A percentile compares a stretch with the other conserved stretches of the same genome.
These are phyloP conservation scores for Rhodosporidiobolus sp. DNA, from an alignment of 768 basidiomycete species.

Conservation along the genomic window DNA sequence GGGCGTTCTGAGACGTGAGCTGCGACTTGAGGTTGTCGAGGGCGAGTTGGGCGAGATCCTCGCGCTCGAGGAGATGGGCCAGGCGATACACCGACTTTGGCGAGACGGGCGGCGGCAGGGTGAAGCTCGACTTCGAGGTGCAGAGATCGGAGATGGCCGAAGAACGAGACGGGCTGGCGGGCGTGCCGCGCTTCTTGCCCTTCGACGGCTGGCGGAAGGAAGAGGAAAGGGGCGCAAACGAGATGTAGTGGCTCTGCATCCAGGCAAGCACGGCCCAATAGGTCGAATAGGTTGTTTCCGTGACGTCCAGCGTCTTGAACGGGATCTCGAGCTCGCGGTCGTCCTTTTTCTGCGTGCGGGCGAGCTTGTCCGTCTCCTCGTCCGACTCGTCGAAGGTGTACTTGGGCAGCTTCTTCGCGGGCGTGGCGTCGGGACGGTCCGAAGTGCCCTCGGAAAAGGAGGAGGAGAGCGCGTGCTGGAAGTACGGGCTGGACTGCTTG, in stretches of 20 bases:
- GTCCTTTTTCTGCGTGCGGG: not conserved
- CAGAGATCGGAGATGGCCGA: not conserved
- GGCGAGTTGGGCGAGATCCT: not conserved
- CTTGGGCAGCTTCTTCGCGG: too few species aligned
- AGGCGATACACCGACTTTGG: constrained; percentile 30
- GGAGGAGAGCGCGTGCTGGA: too few species aligned
- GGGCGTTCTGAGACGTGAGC: constrained; percentile 7
- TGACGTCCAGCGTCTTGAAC: constrained; percentile 7
- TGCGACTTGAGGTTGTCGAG: constrained; percentile 8
- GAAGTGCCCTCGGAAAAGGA: too few species aligned
- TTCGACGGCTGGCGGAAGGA: not conserved
- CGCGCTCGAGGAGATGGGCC: constrained; percentile 18
- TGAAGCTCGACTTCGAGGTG: not conserved
- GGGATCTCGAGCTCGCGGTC: not conserved
- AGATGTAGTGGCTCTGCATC: constrained; percentile 5
- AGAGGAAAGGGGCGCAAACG: constrained; percentile 7
- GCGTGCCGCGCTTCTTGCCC: not conserved
- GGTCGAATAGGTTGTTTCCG: constrained; percentile 9
- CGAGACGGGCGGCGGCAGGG: constrained; percentile 7
- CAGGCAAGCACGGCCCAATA: constrained; percentile 13
- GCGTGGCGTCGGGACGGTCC: too few species aligned
- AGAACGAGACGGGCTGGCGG: too few species aligned
- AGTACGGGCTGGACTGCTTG: too few species aligned
- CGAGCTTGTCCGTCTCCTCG: constrained; percentile 7
- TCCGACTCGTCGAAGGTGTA: constrained; percentile 23